phyloP scores from a whole-genome alignment of 1,139 yeast species.

The Hyphopichia wangnamkhiaoensis region DNA sequence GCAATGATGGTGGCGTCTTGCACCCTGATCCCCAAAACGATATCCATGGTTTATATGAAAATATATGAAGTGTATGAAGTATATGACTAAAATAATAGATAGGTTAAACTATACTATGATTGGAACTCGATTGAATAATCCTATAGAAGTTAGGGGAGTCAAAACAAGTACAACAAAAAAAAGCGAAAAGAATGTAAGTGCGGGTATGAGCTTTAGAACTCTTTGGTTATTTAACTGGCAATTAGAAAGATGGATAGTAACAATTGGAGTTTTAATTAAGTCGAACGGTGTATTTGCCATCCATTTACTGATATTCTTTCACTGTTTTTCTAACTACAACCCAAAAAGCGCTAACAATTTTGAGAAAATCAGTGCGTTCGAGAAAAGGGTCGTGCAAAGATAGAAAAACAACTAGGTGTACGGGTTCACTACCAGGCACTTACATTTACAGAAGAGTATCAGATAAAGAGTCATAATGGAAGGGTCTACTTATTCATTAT shows the following conservation, averaged over 20 bases:
- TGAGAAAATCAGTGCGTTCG: neutral
- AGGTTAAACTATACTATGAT: too few relatives aligned
- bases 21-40: conserved; percentile 82
- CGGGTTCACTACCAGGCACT: neutral
- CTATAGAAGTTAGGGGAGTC: too few relatives aligned
- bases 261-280: neutral
- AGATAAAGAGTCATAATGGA: too few relatives aligned
- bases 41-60: conserved; percentile 62
- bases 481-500: too few relatives aligned
- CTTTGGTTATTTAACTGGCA: too few relatives aligned
- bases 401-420: neutral
- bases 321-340: neutral
- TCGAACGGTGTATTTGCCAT: conserved; percentile 9
- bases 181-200: too few relatives aligned
- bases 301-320: conserved; percentile 1
- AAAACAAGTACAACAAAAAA: too few relatives aligned
- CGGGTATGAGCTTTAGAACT: too few relatives aligned
- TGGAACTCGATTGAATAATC: too few relatives aligned
- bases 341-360: too few relatives aligned
- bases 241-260: neutral
- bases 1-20: conserved; percentile 82
- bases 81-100: neutral
- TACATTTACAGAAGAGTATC: too few relatives aligned
- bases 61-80: conserved; percentile 7
- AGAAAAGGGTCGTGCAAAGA: neutral